Evolutionary conservation across 164 flowering plant genomes (phyloP).

Genomic region (Paratinospora sagittata): DNA sequence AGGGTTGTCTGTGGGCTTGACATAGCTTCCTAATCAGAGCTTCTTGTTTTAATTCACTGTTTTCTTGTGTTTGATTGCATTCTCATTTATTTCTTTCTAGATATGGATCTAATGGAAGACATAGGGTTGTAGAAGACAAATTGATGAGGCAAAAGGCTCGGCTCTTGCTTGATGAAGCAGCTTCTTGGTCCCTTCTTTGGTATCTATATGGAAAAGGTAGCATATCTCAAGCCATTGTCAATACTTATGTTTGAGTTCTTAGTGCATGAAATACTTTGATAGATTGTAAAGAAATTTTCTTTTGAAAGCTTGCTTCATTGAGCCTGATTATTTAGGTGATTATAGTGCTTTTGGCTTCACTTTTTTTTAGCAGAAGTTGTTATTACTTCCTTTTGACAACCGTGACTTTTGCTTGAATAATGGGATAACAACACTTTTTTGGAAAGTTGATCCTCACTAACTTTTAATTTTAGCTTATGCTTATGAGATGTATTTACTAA

Average conservation of each 20-base stretch:
- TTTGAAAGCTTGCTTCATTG: neutral
- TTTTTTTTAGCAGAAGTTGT: too few relatives aligned
- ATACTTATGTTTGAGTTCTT: neutral
- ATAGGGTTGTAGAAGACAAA: slow-evolving; percentile 75
- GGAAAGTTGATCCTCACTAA: too few relatives aligned
- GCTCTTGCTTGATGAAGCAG: slow-evolving; percentile 88
- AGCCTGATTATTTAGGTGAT: neutral
- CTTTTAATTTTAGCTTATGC: too few relatives aligned
- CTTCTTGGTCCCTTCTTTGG: slow-evolving; percentile 99
- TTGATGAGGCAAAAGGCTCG: slow-evolving; percentile 85
- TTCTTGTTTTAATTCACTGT: neutral
- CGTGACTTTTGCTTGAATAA: too few relatives aligned
- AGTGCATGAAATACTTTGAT: neutral
- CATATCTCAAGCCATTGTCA: slow-evolving; percentile 16
- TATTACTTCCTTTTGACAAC: too few relatives aligned
- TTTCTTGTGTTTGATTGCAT: slow-evolving; percentile 2
- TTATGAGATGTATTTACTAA: too few relatives aligned
- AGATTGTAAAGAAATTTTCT: neutral
- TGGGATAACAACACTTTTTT: too few relatives aligned
- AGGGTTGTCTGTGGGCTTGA: too few relatives aligned
- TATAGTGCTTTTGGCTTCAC: too few relatives aligned
- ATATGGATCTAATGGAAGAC: slow-evolving; percentile 58
- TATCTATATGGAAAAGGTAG: slow-evolving; percentile 95
- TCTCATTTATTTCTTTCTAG: slow-evolving; percentile 29
- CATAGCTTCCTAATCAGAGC: too few relatives aligned